These are phyloP conservation scores for Malassezia equina DNA, from an alignment of 1,284 basidiomycete genomes.

Conservation along the genomic window DNA sequence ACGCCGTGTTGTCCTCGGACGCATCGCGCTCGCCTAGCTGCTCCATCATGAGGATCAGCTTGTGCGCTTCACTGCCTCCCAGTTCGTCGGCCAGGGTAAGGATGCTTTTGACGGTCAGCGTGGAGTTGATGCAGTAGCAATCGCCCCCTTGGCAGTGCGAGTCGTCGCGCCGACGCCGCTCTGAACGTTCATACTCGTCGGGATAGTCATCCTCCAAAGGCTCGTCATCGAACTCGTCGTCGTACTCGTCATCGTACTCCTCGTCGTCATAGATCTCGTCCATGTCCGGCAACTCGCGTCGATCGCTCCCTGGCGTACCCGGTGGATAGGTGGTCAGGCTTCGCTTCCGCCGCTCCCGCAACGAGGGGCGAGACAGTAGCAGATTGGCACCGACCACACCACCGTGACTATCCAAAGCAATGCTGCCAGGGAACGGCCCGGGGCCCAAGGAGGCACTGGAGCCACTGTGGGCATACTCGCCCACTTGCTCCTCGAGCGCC, in stretches of 20 bases:
- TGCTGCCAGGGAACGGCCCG: conserved; percentile 92
- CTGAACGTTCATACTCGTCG: conserved; percentile 53
- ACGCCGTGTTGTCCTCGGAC: conserved; percentile 24
- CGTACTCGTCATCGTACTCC: conserved; percentile 34
- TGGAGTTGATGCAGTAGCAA: conserved; percentile 20
- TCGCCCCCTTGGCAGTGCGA: conserved; percentile 11
- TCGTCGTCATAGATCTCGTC: conserved; percentile 28
- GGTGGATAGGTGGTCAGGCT: neutral
- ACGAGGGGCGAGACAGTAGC: conserved; percentile 35
- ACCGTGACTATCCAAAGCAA: conserved; percentile 77
- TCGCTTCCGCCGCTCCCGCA: conserved; percentile 5
- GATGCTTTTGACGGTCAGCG: conserved; percentile 56
- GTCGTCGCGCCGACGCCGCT: conserved; percentile 15
- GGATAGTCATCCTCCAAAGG: conserved; percentile 36
- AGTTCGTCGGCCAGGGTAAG: conserved; percentile 98
- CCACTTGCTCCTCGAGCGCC: conserved; percentile 92
- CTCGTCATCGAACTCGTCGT: conserved; percentile 52
- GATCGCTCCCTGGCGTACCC: neutral
- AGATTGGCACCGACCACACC: conserved; percentile 65
- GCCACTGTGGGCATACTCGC: conserved; percentile 43
- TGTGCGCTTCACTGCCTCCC: conserved; percentile 93
- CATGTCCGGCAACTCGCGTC: neutral
- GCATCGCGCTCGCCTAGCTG: conserved; percentile 79
- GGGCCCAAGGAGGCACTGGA: conserved; percentile 66
- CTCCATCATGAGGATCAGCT: conserved; percentile 99